phyloP scores from a whole-genome alignment of 2,329 filamentous ascomycete species.

The Trichothecium roseum region DNA sequence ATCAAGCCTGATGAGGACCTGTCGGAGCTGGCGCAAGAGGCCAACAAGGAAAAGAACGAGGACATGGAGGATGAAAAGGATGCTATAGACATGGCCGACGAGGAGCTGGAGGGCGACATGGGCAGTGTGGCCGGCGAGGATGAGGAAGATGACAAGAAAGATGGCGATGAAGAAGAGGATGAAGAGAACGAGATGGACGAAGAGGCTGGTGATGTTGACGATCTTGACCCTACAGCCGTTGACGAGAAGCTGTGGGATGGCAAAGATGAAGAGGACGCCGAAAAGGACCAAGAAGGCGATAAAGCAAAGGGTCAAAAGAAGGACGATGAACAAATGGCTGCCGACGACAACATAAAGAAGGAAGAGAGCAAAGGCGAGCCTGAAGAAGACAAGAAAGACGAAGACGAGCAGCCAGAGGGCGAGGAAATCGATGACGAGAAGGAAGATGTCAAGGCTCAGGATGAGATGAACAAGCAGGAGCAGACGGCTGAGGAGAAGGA shows the following conservation, averaged over 20 bases:
- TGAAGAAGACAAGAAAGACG: constrained; percentile 32
- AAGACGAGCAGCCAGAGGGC: constrained; percentile 38
- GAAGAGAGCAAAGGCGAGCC: constrained; percentile 32
- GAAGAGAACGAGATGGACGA: constrained; percentile 74
- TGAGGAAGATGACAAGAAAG: constrained; percentile 50
- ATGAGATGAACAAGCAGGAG: constrained; percentile 51
- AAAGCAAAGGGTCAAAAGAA: constrained; percentile 60
- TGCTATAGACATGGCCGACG: constrained; percentile 83
- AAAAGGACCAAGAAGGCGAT: constrained; percentile 72
- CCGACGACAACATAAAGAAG: constrained; percentile 47
- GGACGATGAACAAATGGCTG: constrained; percentile 49
- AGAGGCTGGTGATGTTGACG: constrained; percentile 82
- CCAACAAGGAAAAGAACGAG: constrained; percentile 51
- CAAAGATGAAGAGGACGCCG: constrained; percentile 64
- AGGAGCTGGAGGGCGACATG: constrained; percentile 82
- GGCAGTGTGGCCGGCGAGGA: constrained; percentile 54
- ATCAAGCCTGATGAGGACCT: constrained; percentile 89
- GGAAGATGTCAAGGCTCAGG: constrained; percentile 43
- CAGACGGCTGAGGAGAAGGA: constrained; percentile 75
- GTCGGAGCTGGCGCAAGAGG: constrained; percentile 79
- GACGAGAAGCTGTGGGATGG: constrained; percentile 99
- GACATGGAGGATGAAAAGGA: constrained; percentile 74
- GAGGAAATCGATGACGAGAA: constrained; percentile 49
- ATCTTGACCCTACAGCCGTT: constrained; percentile 77
- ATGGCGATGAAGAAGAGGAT: constrained; percentile 53